Evolutionary conservation across 805 yeast species (phyloP), one percentile per base, ranked within the genome.

Genomic region (Ogataea thermomethanolica): DNA sequence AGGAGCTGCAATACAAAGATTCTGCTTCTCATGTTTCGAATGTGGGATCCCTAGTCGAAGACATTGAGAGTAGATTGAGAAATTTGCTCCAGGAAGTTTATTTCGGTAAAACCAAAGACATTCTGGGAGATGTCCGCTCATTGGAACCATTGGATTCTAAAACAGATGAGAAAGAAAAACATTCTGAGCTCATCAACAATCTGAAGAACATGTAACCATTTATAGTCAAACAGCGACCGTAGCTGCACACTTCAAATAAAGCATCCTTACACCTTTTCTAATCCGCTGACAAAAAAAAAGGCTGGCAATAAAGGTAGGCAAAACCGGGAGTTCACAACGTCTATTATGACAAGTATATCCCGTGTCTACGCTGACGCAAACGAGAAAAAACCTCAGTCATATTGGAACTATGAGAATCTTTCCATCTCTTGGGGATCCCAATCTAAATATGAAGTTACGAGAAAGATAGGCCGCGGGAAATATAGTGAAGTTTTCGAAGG

Each of bases 401-500:
- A 88, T 63, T 88, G 95, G 90, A 95, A 88, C 62, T 87, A 87
- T 58, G 95, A 85, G 50, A 80, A 79, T 47, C 67, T 73, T 25
- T 66, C 71, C 9, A 73, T 81, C 24, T 72, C 72, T 30, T 81
- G 86, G 86, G 81, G 84, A 2, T 57, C 69, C 6, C 73, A 74
- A 40, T 46, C 48, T 3, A 52, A 55, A 30, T 65, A 73, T 61
- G 97, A 90, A 61, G 84, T 90, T 45, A 76, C 84, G 39, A 73
- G 74, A 47, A 87, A 89, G 64, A 82, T 90, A 13, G 97, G 97
- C 10, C 75, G 96, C 42, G 97, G 97, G 20, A 90, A 87, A 67
- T 90, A 89, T 65, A 83, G 95, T n/a, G 97, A 90, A 62, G 97
- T 90, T 23, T 90, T 90, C 60, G 84, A 81, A 59, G 96, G 96